Percentiles rank a stretch among this genome's conserved stretches.
These are phyloP conservation scores for Podospora bellae-mahoneyi DNA, from an alignment of 495 filamentous ascomycete species.

Conservation along the genomic window DNA sequence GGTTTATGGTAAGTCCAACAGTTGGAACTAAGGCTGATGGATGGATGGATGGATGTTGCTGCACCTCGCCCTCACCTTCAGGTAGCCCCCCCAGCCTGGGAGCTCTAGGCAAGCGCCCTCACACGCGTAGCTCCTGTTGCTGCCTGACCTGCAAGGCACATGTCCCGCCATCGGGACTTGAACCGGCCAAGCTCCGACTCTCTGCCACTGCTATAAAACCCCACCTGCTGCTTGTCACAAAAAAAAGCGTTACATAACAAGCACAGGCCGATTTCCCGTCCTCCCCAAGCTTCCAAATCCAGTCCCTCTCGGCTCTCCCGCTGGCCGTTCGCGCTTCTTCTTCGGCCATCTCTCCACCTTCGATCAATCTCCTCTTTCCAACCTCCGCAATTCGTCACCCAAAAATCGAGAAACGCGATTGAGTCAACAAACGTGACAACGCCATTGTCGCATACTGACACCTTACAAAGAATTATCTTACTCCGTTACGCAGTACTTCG, in stretches of 20 bases:
- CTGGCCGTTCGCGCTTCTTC: background rate
- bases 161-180: background rate
- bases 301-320: background rate
- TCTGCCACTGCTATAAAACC: background rate
- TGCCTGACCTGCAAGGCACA: conserved; percentile 25
- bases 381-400: conserved; percentile 33
- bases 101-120: conserved; percentile 41
- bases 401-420: background rate
- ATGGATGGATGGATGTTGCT: conserved; percentile 23
- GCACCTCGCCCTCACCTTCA: conserved; percentile 3
- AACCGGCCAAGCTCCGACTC: conserved; percentile 11
- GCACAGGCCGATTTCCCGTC: conserved; percentile 5
- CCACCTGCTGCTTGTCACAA: background rate
- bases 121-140: conserved; percentile 34
- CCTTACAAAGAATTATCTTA: background rate
- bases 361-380: conserved; percentile 30
- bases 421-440: too few relatives aligned
- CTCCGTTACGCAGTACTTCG: too few relatives aligned
- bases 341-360: conserved; percentile 16
- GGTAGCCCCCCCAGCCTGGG: conserved; percentile 11
- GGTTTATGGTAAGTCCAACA: background rate
- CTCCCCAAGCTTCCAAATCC: background rate
- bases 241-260: background rate
- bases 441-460: background rate
- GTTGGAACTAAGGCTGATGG: conserved; percentile 19